Evolutionary conservation across 176 grass and related monocot species (phyloP).

Genomic region (Oryza longistaminata): DNA sequence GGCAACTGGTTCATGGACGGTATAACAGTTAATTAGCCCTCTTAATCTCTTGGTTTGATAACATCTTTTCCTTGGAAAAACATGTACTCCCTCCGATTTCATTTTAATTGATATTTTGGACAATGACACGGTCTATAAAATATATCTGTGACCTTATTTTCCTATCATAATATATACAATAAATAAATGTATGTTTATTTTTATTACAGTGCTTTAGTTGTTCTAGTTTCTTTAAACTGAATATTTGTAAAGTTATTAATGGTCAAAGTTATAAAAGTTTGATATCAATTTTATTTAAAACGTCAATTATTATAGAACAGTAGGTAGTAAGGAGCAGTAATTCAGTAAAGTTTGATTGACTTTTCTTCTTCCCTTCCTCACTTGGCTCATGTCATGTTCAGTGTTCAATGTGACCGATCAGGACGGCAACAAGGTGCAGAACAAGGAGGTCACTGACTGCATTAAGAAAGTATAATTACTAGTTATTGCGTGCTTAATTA

Average conservation of each 20-base stretch:
- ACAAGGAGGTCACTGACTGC: slow-evolving; percentile 45
- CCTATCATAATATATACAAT: no score
- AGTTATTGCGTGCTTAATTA: background rate
- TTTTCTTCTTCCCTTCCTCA: background rate
- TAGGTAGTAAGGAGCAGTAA: background rate
- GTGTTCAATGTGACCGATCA: slow-evolving; percentile 80
- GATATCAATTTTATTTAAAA: no score
- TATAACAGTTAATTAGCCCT: background rate
- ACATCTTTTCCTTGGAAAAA: background rate
- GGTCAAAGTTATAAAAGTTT: no score
- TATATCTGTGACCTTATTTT: no score
- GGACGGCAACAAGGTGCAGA: slow-evolving; percentile 52
- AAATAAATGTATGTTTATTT: no score
- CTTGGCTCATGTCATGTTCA: slow-evolving; percentile 39
- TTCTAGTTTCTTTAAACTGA: no score
- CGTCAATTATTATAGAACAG: no score
- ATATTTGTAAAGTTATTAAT: no score
- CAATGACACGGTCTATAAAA: no score
- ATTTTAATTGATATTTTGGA: no score
- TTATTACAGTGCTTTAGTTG: no score
- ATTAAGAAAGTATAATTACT: slow-evolving; percentile 61
- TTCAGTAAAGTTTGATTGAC: background rate
- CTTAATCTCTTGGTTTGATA: background rate
- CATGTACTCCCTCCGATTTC: background rate
- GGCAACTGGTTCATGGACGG: slow-evolving; percentile 65